Evolutionary conservation across 176 grass and related monocot genomes (phyloP).

Genomic region (Pontederia crassipes): DNA sequence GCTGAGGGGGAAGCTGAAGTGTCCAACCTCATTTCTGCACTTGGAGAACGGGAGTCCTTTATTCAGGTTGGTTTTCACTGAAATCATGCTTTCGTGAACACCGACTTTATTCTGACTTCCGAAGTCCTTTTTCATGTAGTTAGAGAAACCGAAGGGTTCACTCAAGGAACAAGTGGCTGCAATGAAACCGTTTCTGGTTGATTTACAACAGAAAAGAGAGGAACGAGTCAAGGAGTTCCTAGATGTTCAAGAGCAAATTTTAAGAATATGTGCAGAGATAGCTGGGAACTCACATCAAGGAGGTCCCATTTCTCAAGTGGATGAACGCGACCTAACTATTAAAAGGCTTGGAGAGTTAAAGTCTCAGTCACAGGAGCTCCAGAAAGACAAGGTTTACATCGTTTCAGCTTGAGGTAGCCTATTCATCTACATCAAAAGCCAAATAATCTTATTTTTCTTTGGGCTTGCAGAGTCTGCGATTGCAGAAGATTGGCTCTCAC

Average conservation of each 20-base stretch:
- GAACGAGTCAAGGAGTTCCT: slow-evolving; percentile 51
- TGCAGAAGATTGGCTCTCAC: slow-evolving; percentile 50
- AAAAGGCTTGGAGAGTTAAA: slow-evolving; percentile 48
- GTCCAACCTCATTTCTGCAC: slow-evolving; percentile 45
- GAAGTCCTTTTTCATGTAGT: slow-evolving; percentile 23
- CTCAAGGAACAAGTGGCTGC: slow-evolving; percentile 59
- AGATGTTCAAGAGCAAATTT: slow-evolving; percentile 44
- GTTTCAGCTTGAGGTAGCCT: not conserved
- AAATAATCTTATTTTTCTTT: slow-evolving; percentile 12
- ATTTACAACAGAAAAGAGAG: slow-evolving; percentile 55
- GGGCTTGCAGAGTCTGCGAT: slow-evolving; percentile 53
- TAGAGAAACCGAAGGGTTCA: slow-evolving; percentile 48
- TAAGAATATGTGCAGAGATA: slow-evolving; percentile 51
- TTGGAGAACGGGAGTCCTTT: slow-evolving; percentile 72
- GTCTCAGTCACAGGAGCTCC: slow-evolving; percentile 50
- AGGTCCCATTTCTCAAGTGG: slow-evolving; percentile 29
- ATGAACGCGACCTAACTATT: slow-evolving; percentile 51
- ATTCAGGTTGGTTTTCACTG: slow-evolving; percentile 38
- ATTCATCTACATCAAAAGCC: not conserved
- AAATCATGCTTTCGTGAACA: not conserved
- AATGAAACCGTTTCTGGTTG: slow-evolving; percentile 50
- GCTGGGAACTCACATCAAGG: slow-evolving; percentile 48
- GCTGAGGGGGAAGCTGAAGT: slow-evolving; percentile 50
- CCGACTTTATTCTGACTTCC: not conserved
- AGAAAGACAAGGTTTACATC: slow-evolving; percentile 57